Evolutionary conservation across 2,329 filamentous ascomycete species (phyloP), one percentile per base, ranked within the genome.

Genomic region (Fusarium albidum): DNA sequence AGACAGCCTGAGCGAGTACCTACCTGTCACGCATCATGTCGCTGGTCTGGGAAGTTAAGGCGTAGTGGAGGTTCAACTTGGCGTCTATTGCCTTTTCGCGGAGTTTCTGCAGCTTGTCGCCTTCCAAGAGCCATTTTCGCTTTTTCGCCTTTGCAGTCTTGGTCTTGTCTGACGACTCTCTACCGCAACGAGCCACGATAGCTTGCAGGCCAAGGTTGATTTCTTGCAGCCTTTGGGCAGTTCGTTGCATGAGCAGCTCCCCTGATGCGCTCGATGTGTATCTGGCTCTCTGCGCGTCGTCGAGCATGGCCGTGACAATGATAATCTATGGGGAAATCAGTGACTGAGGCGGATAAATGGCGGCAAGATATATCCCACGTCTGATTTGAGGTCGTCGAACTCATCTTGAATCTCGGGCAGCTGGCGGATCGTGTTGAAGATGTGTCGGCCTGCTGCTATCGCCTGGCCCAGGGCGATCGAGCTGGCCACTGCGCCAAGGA

Each of bases 351-450:
- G 6, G 7, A 5, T 21, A 21, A 21, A 21, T 5, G 21, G 5
- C n/a, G 15, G 14, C 3, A 11, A 17, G 2, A 11, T 9, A n/a
- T 14, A 4, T 18, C 42, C 3, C 10, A 27, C 42, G 3, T 46
- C 42, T 12, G 27, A 13, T 17, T 10, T 44, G 18, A 44, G 41
- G 4, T 44, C 29, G 9, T 44, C 11, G 29, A 44, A 44, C 4
- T 44, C 41, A 44, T 44, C 25, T 12, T 44, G 41, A 9, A 33
- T 27, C 13, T 44, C 41, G 4, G 42, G 42, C n/a, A 45, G 14
- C 29, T 45, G 18, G 4, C 33, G 42, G 1, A 45, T 6, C 5
- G 35, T 21, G 9, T 15, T 28, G 32, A 18, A 11, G 12, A 45
- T 35, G 13, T 45, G 31, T 2, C 42, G 42, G 2, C 31, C 31